Percentiles rank a stretch among this genome's conserved stretches.
Evolutionary conservation across 371 early-diverging fungal species (phyloP).

Genomic region (Mortierella sp.): DNA sequence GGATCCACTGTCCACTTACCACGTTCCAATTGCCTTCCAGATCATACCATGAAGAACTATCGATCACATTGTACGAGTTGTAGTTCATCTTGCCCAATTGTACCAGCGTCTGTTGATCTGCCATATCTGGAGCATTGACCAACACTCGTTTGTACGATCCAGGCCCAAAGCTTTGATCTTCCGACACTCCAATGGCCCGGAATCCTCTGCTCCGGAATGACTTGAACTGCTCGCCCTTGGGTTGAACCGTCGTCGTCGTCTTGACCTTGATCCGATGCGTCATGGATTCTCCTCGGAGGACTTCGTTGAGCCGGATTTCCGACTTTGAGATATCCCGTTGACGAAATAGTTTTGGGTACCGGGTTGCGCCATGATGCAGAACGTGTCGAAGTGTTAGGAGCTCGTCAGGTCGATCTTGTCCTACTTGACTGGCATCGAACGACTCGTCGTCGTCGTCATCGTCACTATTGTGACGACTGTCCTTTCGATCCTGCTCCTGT

Average conservation of each 20-base stretch:
- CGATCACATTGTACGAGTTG: slow-evolving; percentile 50
- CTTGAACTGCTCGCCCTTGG: slow-evolving; percentile 15
- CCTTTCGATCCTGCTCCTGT: slow-evolving; percentile 10
- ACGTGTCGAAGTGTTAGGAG: slow-evolving; percentile 29
- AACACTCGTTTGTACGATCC: slow-evolving; percentile 27
- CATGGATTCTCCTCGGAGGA: slow-evolving; percentile 27
- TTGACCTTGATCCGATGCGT: slow-evolving; percentile 26
- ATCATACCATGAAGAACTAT: slow-evolving; percentile 51
- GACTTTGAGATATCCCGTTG: slow-evolving; percentile 37
- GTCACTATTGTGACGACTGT: no score
- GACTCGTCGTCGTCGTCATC: no score
- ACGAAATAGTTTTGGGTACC: slow-evolving; percentile 60
- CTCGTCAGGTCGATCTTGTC: slow-evolving; percentile 16
- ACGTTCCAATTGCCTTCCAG: slow-evolving; percentile 39
- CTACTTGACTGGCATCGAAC: no score
- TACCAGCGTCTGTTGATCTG: slow-evolving; percentile 45
- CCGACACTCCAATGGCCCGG: slow-evolving; percentile 20
- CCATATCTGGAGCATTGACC: slow-evolving; percentile 36
- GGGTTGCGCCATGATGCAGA: slow-evolving; percentile 42
- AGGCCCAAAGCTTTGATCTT: no score
- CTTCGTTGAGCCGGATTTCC: slow-evolving; percentile 19
- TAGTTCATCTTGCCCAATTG: slow-evolving; percentile 54
- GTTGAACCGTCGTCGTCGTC: slow-evolving; percentile 25
- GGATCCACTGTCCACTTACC: slow-evolving; percentile 28
- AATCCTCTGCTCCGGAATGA: slow-evolving; percentile 35